Evolutionary conservation across 2,329 filamentous ascomycete genomes (phyloP).

Genomic region (Penicillium aurantiogriseum): DNA sequence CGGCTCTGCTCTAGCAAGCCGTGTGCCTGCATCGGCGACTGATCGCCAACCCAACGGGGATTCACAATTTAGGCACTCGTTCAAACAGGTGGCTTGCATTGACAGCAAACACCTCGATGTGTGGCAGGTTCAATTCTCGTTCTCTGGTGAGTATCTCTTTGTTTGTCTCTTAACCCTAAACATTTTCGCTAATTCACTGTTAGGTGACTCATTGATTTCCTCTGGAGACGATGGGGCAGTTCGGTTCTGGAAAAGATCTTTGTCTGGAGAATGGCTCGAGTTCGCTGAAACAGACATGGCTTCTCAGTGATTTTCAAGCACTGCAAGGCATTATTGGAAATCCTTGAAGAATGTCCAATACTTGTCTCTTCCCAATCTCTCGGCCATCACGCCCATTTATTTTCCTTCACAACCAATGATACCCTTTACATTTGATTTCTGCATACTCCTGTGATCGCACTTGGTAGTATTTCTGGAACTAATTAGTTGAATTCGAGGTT

Average conservation of each 20-base stretch:
- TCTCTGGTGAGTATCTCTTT: slow-evolving; percentile 35
- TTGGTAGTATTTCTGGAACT: background rate
- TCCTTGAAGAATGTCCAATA: background rate
- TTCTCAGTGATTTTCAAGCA: slow-evolving; percentile 26
- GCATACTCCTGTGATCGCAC: background rate
- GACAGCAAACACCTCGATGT: slow-evolving; percentile 47
- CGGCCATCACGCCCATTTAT: background rate
- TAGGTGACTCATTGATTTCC: slow-evolving; percentile 45
- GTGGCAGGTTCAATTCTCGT: slow-evolving; percentile 47
- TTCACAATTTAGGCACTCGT: slow-evolving; percentile 43
- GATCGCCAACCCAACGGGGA: slow-evolving; percentile 37
- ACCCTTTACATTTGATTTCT: slow-evolving; percentile 19
- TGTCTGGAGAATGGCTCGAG: slow-evolving; percentile 47
- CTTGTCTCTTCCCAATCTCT: background rate
- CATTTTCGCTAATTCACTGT: background rate
- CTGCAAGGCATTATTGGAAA: background rate
- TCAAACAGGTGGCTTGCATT: slow-evolving; percentile 43
- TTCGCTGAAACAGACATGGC: slow-evolving; percentile 44
- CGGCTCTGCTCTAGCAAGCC: slow-evolving; percentile 42
- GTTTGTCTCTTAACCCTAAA: background rate
- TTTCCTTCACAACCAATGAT: slow-evolving; percentile 18
- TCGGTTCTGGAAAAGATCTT: slow-evolving; percentile 45
- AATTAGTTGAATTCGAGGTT: background rate
- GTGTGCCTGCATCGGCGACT: slow-evolving; percentile 29
- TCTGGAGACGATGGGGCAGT: slow-evolving; percentile 45